Conservation (phyloP, 495 filamentous ascomycete species). For the Niebla homalea region DNA sequence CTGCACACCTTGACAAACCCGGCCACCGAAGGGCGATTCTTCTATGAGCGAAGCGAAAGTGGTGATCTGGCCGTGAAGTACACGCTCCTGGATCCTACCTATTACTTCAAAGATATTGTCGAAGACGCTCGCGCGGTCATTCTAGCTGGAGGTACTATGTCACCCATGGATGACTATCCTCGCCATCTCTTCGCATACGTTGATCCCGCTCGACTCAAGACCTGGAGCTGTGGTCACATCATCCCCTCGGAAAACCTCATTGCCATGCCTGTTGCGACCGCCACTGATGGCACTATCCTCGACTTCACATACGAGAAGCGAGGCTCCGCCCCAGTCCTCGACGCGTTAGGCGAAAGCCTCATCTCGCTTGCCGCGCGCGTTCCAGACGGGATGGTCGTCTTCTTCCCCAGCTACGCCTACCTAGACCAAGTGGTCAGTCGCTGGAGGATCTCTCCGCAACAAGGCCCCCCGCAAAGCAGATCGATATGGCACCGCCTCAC, state of each 20-base stretch:
- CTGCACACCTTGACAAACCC: conserved; percentile 75
- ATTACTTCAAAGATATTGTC: conserved; percentile 81
- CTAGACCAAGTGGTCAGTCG: conserved; percentile 54
- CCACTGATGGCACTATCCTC: conserved; percentile 47
- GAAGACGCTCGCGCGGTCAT: conserved; percentile 79
- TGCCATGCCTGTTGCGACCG: conserved; percentile 48
- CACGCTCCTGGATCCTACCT: conserved; percentile 83
- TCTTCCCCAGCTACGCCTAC: conserved; percentile 91
- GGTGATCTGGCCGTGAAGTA: conserved; percentile 59
- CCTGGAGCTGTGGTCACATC: conserved; percentile 88
- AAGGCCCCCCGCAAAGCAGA: conserved; percentile 13
- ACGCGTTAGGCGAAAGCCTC: conserved; percentile 60
- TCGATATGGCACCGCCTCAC: conserved; percentile 35
- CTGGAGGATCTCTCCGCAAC: conserved; percentile 38
- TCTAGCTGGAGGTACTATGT: conserved; percentile 93
- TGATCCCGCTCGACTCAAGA: conserved; percentile 47
- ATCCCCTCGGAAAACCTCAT: conserved; percentile 72
- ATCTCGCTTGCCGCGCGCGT: conserved; percentile 58
- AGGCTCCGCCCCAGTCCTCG: conserved; percentile 45
- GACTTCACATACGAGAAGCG: conserved; percentile 81
- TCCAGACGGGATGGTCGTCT: conserved; percentile 87
- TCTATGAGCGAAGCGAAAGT: conserved; percentile 48
- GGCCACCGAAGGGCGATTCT: conserved; percentile 75
- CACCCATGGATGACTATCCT: conserved; percentile 82
- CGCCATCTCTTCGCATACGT: conserved; percentile 75